phyloP scores from a whole-genome alignment of 83 land plant species.

The Isoetes engelmannii region DNA sequence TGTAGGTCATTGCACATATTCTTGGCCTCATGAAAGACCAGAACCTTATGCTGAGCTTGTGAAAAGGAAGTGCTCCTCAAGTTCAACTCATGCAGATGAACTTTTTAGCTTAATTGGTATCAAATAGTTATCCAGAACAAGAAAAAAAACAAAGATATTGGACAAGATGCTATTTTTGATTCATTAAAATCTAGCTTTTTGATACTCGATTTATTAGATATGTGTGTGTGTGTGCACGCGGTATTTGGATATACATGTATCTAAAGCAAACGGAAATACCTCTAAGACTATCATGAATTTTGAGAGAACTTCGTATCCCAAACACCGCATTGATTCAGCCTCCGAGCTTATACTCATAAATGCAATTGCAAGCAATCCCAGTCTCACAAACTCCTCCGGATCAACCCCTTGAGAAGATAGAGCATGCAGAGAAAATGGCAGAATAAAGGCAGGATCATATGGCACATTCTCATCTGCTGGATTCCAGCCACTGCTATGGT shows the following conservation, averaged over 20 bases:
- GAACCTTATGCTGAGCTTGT: too few relatives aligned
- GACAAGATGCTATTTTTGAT: neutral
- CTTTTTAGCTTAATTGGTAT: too few relatives aligned
- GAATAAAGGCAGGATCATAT: conserved; percentile 79
- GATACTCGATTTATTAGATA: neutral
- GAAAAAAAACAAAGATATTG: neutral
- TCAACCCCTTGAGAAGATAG: conserved; percentile 57
- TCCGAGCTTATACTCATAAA: conserved; percentile 69
- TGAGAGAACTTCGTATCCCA: conserved; percentile 67
- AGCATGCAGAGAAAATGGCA: conserved; percentile 65
- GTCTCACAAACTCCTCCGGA: conserved; percentile 62
- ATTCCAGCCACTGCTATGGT: too few relatives aligned
- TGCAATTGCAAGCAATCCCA: conserved; percentile 81
- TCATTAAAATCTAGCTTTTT: neutral
- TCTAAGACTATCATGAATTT: conserved; percentile 49
- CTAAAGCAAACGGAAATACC: conserved; percentile 35
- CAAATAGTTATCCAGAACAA: neutral
- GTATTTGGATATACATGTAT: neutral
- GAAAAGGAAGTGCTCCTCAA: too few relatives aligned
- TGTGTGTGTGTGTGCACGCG: neutral
- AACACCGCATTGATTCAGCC: conserved; percentile 51
- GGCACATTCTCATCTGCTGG: too few relatives aligned
- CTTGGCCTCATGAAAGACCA: too few relatives aligned
- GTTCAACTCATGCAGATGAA: too few relatives aligned
- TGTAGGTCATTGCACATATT: too few relatives aligned